Conservation (phyloP, 176 grass and related monocot genomes). For the Oryza australiensis region DNA sequence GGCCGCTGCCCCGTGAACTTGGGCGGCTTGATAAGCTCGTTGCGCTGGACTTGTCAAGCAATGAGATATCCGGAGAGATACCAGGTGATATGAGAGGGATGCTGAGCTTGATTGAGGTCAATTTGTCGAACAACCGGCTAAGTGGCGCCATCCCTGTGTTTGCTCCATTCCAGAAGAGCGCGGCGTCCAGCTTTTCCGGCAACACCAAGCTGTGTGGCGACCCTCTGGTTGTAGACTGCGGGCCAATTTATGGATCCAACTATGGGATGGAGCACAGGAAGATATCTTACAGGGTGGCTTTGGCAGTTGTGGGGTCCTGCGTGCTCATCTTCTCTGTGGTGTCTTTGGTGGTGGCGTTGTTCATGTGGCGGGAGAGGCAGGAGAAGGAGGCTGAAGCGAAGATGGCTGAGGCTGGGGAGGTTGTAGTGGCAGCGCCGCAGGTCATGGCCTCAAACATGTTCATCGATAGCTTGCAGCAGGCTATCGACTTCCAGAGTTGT, state of each 20-base stretch:
- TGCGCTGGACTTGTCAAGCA: conserved; percentile 78
- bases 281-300: conserved; percentile 85
- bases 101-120: conserved; percentile 95
- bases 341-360: conserved; percentile 72
- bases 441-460: conserved; percentile 66
- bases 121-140: conserved; percentile 86
- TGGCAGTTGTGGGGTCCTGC: conserved; percentile 75
- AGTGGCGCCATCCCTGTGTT: conserved; percentile 68
- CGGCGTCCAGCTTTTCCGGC: conserved; percentile 70
- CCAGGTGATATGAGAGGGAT: conserved; percentile 84
- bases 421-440: conserved; percentile 49
- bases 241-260: conserved; percentile 50
- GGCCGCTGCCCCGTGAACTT: conserved; percentile 68
- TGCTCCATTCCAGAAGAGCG: conserved; percentile 89
- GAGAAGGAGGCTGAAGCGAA: conserved; percentile 76
- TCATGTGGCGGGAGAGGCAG: conserved; percentile 93
- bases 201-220: conserved; percentile 77
- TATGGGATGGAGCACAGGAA: conserved; percentile 63
- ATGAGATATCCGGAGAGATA: conserved; percentile 78
- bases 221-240: conserved; percentile 66
- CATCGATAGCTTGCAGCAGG: conserved; percentile 79
- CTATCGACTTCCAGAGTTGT: conserved; percentile 79
- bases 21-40: conserved; percentile 91
- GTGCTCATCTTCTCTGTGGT: conserved; percentile 72
- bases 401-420: conserved; percentile 53